Conservation (phyloP, 345 rosid species). For the Iberis pinnata region DNA sequence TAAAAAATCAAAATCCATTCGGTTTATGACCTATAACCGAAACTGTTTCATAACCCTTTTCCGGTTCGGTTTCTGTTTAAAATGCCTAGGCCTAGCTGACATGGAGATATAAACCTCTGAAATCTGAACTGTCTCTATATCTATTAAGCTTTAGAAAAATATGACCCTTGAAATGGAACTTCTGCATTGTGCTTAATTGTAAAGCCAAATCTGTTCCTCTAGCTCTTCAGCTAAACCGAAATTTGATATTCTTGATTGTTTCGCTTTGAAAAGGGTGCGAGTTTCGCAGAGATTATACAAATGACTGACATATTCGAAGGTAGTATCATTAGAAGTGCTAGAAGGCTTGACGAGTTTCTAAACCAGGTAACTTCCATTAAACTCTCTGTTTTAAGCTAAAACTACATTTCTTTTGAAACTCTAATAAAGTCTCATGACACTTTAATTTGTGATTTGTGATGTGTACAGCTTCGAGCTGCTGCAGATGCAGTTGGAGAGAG, state of each 20-base stretch:
- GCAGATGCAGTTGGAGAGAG: constrained; percentile 89
- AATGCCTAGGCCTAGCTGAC: too few species aligned
- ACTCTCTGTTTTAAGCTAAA: constrained; percentile 5
- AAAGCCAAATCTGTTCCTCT: too few species aligned
- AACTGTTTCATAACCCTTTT: too few species aligned
- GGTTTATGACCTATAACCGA: too few species aligned
- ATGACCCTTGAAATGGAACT: too few species aligned
- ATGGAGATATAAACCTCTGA: too few species aligned
- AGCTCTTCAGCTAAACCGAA: constrained; percentile 7
- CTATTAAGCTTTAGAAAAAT: too few species aligned
- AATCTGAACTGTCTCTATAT: too few species aligned
- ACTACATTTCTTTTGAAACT: background rate
- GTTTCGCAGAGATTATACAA: constrained; percentile 82
- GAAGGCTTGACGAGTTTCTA: constrained; percentile 94
- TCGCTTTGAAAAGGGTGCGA: constrained; percentile 57
- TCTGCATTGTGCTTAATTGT: too few species aligned
- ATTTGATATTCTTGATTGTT: constrained; percentile 12
- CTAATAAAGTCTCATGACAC: constrained; percentile 5
- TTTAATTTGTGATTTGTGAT: constrained; percentile 8
- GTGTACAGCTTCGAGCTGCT: constrained; percentile 66
- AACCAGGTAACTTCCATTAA: constrained; percentile 51
- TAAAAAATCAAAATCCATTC: too few species aligned
- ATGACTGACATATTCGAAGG: constrained; percentile 99
- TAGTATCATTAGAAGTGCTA: constrained; percentile 84
- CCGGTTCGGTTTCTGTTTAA: too few species aligned